Evolutionary conservation across 805 yeast genomes (phyloP), one percentile per base, ranked within the genome.

Genomic region (Huiozyma sinensis): DNA sequence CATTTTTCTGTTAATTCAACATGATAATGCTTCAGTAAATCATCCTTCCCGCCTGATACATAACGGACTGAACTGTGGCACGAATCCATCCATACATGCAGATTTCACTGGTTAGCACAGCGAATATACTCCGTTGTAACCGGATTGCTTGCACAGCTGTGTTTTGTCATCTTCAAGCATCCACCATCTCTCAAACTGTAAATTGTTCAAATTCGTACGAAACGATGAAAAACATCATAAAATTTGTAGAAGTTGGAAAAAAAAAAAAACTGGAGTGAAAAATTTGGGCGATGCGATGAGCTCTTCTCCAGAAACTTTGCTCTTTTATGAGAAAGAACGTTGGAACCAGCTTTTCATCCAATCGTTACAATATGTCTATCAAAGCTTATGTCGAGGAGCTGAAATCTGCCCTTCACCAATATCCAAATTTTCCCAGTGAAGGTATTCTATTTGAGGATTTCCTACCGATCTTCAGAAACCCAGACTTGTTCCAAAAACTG

Each of bases 371-470:
- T 13, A 61, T 59, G 64, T 56, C 66, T 33, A 46, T 55, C 28
- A 58, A 53, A 46, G 44, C 55, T 11, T 46, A 54, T 43, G 74
- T 77, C 5, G 58, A 53, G 9, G 80, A 76, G 47, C 63, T 77
- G 46, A 76, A 70, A 56, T 65, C 70, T 24, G 76, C 81, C 45
- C 60, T 77, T 35, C 75, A 72, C 50, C 95, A 86, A 64, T 90
- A 84, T 72, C 95, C 90, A 51, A 87, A 92, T 70, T 92, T 92
- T 72, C 99, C 99, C 36, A 63, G 77, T 46, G 84, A 85, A 68
- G 99, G 99, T 9, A 77, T 92, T 50, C 70, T 92, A 33, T 92
- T 92, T 57, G 97, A 92, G 69, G 99, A 92, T 66, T 90, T 92
- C 63, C 72, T 92, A 60, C 99, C 99, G 40, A 83, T 92, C 52